Evolutionary conservation across 345 rosid genomes (phyloP).

Genomic region (Turritis glabra): DNA sequence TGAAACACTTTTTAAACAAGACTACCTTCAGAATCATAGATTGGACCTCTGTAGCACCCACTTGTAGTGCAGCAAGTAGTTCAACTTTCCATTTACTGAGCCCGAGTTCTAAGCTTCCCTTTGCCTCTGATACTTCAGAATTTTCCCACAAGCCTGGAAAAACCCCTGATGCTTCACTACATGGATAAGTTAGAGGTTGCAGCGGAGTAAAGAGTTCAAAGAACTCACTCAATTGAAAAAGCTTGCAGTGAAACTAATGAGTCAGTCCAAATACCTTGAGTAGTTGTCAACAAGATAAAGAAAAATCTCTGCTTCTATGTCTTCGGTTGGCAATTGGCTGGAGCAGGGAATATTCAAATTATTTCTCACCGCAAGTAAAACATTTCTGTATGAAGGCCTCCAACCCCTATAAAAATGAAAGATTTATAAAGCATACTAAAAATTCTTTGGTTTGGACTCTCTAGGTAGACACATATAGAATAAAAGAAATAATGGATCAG

Average conservation of each 20-base stretch:
- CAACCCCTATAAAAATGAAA: constrained; percentile 61
- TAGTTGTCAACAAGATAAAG: constrained; percentile 69
- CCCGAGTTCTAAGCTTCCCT: constrained; percentile 66
- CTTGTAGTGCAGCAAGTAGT: constrained; percentile 58
- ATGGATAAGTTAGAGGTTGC: constrained; percentile 32
- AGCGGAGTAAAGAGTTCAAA: background rate
- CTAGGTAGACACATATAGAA: background rate
- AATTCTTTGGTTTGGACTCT: background rate
- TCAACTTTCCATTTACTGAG: constrained; percentile 68
- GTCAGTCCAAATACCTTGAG: constrained; percentile 50
- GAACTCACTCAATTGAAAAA: background rate
- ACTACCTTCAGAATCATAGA: constrained; percentile 78
- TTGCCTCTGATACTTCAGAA: constrained; percentile 40
- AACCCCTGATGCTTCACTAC: constrained; percentile 66
- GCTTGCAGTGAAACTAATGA: constrained; percentile 3
- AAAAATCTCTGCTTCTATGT: constrained; percentile 84
- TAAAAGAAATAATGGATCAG: background rate
- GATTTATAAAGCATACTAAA: background rate
- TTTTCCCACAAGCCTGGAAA: constrained; percentile 58
- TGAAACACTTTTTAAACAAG: background rate
- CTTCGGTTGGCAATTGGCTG: constrained; percentile 73
- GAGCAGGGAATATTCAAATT: constrained; percentile 75
- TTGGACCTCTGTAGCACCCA: constrained; percentile 60
- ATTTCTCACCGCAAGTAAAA: constrained; percentile 74
- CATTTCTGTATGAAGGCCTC: constrained; percentile 84